Conservation (phyloP, 139 green algal species). For the Asterochloris sp. region DNA sequence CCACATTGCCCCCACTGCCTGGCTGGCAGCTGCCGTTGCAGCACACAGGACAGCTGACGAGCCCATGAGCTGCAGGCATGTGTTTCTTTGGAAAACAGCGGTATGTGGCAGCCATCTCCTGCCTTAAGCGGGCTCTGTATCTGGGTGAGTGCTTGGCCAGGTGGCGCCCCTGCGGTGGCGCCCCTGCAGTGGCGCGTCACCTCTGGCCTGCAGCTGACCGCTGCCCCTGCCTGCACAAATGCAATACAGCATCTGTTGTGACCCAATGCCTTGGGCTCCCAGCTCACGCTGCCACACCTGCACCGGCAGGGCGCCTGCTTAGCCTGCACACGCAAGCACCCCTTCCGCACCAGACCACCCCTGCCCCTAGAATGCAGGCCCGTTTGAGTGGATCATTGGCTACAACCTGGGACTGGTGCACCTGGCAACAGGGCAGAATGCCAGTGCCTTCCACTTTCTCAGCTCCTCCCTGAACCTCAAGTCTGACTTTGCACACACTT, state of each 20-base stretch:
- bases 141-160: conserved; percentile 33
- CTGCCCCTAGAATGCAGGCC: conserved; percentile 12
- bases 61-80: conserved; percentile 42
- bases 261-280: no score
- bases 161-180: no score
- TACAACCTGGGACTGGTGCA: conserved; percentile 81
- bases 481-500: conserved; percentile 63
- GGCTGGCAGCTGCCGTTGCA: not conserved
- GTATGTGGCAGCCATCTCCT: conserved; percentile 74
- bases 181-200: no score
- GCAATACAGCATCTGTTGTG: no score
- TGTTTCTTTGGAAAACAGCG: conserved; percentile 83
- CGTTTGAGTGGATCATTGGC: conserved; percentile 80
- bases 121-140: conserved; percentile 73
- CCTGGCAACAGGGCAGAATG: conserved; percentile 57
- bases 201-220: no score
- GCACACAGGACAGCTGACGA: not conserved
- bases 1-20: not conserved
- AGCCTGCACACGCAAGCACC: no score
- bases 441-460: conserved; percentile 78
- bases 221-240: no score
- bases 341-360: no score
- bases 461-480: conserved; percentile 75
- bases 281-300: no score
- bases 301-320: no score